Percentiles rank a stretch among this genome's conserved stretches.
Conservation (phyloP, 208 protist genomes). For the Herpetomonas tarakana region DNA sequence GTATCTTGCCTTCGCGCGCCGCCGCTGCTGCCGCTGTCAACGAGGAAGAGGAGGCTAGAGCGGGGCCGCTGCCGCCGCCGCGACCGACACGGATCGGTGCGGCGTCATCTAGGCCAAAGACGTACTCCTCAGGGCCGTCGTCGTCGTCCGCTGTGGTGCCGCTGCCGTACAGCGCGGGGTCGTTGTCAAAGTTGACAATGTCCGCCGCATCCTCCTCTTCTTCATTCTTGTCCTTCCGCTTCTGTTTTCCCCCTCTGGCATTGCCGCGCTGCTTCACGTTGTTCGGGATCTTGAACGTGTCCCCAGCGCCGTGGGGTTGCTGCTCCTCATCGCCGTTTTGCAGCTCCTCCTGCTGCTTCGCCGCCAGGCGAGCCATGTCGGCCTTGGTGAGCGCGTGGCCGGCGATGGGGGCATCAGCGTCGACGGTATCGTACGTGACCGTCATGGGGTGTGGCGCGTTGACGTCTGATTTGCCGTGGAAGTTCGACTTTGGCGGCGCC, state of each 20-base stretch:
- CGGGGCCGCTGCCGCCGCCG: not conserved
- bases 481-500: conserved; percentile 39
- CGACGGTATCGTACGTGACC: conserved; percentile 44
- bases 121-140: conserved; percentile 67
- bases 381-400: conserved; percentile 67
- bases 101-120: conserved; percentile 52
- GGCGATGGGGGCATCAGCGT: conserved; percentile 50
- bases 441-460: conserved; percentile 65
- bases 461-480: conserved; percentile 60
- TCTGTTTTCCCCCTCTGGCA: not conserved
- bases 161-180: not conserved
- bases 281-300: conserved; percentile 2
- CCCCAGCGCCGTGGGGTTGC: not conserved
- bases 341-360: conserved; percentile 11
- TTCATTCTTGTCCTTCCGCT: conserved; percentile 2
- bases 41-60: not conserved
- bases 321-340: conserved; percentile 6
- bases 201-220: not conserved
- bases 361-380: conserved; percentile 44
- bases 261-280: not conserved
- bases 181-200: conserved; percentile 1
- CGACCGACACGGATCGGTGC: not conserved
- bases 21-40: conserved; percentile 3
- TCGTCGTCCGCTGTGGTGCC: conserved; percentile 13
- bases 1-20: conserved; percentile 16